phyloP scores from a whole-genome alignment of 2,329 filamentous ascomycete genomes.

The Catunica adiposa region DNA sequence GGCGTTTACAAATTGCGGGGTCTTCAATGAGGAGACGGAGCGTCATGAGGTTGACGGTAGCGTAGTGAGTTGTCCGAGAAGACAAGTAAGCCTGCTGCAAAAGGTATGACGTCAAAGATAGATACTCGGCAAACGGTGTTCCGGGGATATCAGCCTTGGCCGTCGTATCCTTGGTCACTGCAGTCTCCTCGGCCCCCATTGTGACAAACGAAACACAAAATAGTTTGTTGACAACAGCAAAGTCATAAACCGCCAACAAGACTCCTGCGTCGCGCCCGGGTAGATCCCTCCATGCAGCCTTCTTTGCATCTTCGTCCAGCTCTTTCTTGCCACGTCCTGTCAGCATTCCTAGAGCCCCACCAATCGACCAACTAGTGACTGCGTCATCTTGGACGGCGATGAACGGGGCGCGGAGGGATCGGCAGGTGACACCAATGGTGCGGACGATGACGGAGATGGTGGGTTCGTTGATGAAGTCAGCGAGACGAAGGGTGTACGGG shows the following conservation, averaged over 20 bases:
- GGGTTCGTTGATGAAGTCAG: slow-evolving; percentile 86
- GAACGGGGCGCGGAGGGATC: slow-evolving; percentile 54
- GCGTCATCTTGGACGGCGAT: slow-evolving; percentile 77
- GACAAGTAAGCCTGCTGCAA: slow-evolving; percentile 86
- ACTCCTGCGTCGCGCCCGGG: slow-evolving; percentile 50
- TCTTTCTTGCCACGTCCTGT: slow-evolving; percentile 44
- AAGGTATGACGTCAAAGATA: slow-evolving; percentile 83
- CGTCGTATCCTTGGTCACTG: background rate
- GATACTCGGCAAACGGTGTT: slow-evolving; percentile 60
- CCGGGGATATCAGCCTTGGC: slow-evolving; percentile 31
- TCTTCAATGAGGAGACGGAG: slow-evolving; percentile 81
- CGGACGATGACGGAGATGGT: slow-evolving; percentile 69
- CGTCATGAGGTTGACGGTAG: slow-evolving; percentile 69
- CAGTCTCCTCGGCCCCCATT: slow-evolving; percentile 33
- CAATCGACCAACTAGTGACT: slow-evolving; percentile 76
- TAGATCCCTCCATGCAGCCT: slow-evolving; percentile 64
- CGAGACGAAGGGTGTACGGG: slow-evolving; percentile 77
- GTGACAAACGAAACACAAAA: slow-evolving; percentile 77
- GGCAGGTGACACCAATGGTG: slow-evolving; percentile 58
- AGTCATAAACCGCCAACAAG: slow-evolving; percentile 78
- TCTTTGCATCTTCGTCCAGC: slow-evolving; percentile 58
- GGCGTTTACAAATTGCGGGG: slow-evolving; percentile 58
- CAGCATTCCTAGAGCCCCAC: slow-evolving; percentile 47
- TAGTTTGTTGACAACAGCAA: slow-evolving; percentile 83
- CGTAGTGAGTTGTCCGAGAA: slow-evolving; percentile 60